Percentiles rank a stretch among this genome's conserved stretches.
Evolutionary conservation across 2,329 filamentous ascomycete genomes (phyloP).

Genomic region (Penicillium sp.): DNA sequence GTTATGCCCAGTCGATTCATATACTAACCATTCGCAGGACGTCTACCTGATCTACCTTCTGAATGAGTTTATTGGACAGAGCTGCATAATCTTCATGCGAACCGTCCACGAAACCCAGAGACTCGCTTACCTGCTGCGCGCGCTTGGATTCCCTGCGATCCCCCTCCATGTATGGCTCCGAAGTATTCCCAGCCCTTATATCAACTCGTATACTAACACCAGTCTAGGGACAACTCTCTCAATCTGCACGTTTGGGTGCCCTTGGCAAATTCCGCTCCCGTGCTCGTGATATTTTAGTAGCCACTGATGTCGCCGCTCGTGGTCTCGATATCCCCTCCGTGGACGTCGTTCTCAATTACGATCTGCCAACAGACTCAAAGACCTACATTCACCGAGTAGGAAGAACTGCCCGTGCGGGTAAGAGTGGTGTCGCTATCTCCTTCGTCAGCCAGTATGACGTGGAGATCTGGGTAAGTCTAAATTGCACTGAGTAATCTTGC

Average conservation of each 20-base stretch:
- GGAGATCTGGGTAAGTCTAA: constrained; percentile 63
- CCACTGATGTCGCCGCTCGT: constrained; percentile 89
- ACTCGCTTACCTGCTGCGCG: constrained; percentile 75
- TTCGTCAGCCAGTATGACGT: constrained; percentile 87
- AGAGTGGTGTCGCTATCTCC: constrained; percentile 75
- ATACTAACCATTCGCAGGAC: constrained; percentile 51
- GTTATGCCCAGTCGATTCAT: neutral
- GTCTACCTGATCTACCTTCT: constrained; percentile 82
- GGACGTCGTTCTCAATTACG: constrained; percentile 81
- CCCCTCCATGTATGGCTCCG: constrained; percentile 65
- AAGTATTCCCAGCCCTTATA: neutral
- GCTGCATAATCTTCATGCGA: constrained; percentile 77
- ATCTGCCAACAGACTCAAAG: constrained; percentile 80
- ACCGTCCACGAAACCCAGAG: constrained; percentile 91
- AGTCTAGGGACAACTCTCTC: constrained; percentile 67
- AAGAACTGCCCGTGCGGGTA: constrained; percentile 82
- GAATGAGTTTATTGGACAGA: constrained; percentile 76
- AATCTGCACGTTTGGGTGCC: constrained; percentile 81
- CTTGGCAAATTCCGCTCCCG: constrained; percentile 85
- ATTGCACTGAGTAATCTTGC: no score
- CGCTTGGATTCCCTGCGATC: constrained; percentile 85
- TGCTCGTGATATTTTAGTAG: constrained; percentile 78
- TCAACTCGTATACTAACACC: neutral
- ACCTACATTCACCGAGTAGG: constrained; percentile 90
- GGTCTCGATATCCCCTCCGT: constrained; percentile 93